Evolutionary conservation across 2,329 filamentous ascomycete genomes (phyloP), one percentile per base, ranked within the genome.

Genomic region (Blastomyces gilchristii): DNA sequence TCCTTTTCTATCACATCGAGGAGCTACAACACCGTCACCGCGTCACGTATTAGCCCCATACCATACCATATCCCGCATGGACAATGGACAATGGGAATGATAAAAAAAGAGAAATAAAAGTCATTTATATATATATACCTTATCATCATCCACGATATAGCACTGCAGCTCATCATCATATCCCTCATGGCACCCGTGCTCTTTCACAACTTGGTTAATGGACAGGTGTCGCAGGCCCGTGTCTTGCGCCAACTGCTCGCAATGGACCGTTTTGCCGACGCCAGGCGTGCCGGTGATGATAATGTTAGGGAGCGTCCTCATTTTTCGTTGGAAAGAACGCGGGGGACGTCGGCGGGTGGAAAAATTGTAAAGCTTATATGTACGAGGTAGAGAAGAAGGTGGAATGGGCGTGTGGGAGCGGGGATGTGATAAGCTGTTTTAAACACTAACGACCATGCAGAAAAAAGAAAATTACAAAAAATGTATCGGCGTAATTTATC

Each of bases 91-190:
- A 22, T 22, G n/a, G n/a, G n/a, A 37, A 58, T 3, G 22, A 58
- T 31, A 45, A 43, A 45, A 45, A 57, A 58, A 45, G 9, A 7
- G 2, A 7, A 45, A 14, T 16, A 4, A 16, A 45, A 45, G 6
- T 3, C 25, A 14, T 18, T 9, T 1, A 22, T 22, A 18, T 12
- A 34, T 39, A 70, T 77, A 65, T 71, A 91, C 90, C 83, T 95
- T 96, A 73, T 99, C 94, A 75, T 99, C 94, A 72, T 99, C 93
- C 18, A 99, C 92, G 63, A 97, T 89, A 86, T 89, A 95, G 70
- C 88, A 91, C 73, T 90, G 85, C 62, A 87, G 86, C 74, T 92
- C 88, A 53, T 95, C 88, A 69, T 95, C 91, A 77, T 85, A 96
- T 31, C 89, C 89, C 72, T 96, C 91, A 71, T 94, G 89, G 72